Evolutionary conservation across 2,329 filamentous ascomycete genomes (phyloP).

Genomic region (Scolecobasidium constrictum): DNA sequence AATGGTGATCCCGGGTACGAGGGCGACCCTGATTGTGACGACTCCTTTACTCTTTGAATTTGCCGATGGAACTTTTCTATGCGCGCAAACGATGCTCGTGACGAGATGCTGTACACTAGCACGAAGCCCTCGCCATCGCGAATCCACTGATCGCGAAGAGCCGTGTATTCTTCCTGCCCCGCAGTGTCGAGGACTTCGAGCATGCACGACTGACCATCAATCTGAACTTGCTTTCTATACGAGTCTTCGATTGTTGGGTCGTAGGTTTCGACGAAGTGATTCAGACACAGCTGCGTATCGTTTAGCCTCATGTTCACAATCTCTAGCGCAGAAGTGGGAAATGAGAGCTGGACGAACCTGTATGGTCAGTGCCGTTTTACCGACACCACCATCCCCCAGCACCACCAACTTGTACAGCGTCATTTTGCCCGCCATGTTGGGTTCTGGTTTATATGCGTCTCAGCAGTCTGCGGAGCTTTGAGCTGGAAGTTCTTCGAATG

Average conservation of each 20-base stretch:
- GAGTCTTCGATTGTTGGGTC: constrained; percentile 60
- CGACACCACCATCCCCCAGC: constrained; percentile 85
- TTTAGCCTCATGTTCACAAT: not conserved
- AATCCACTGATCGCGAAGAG: constrained; percentile 95
- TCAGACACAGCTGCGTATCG: constrained; percentile 67
- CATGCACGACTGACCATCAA: constrained; percentile 93
- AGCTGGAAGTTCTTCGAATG: not conserved
- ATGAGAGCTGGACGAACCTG: constrained; percentile 57
- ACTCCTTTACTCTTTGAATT: constrained; percentile 95
- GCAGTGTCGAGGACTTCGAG: constrained; percentile 94
- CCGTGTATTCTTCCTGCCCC: constrained; percentile 97
- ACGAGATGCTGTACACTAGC: constrained; percentile 96
- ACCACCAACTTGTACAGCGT: constrained; percentile 94
- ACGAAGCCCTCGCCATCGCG: constrained; percentile 96
- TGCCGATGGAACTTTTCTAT: constrained; percentile 95
- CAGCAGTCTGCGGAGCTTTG: not conserved
- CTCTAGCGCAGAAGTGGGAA: constrained; percentile 1
- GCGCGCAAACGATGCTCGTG: constrained; percentile 84
- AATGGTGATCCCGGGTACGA: constrained; percentile 68
- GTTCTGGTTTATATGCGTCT: not conserved
- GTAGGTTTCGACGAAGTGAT: constrained; percentile 94
- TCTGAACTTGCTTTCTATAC: constrained; percentile 63
- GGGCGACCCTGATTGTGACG: constrained; percentile 58
- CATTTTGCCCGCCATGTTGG: constrained; percentile 80
- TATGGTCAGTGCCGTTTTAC: constrained; percentile 88